phyloP scores from a whole-genome alignment of 2,329 filamentous ascomycete species.

The Fusarium sterilihyphosum region DNA sequence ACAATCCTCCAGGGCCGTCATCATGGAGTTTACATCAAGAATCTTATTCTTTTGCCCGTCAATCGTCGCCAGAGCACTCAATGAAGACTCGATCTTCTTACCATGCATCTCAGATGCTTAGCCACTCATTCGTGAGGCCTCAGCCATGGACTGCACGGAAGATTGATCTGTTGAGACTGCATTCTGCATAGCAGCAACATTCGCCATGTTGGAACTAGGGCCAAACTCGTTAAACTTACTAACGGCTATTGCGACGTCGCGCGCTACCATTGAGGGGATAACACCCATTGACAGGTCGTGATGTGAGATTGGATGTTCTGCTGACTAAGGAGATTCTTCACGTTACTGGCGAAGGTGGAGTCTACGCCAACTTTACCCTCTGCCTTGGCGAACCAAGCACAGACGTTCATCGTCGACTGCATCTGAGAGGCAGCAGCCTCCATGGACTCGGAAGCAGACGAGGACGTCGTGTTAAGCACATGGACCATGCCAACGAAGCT shows the following conservation, averaged over 20 bases:
- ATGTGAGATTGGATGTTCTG: conserved; percentile 27
- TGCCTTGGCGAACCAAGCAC: conserved; percentile 4
- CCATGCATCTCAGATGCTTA: background rate
- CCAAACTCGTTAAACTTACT: background rate
- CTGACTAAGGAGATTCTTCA: conserved; percentile 26
- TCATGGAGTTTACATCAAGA: conserved; percentile 27
- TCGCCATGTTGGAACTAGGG: background rate
- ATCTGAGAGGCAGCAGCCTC: background rate
- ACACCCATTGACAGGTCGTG: conserved; percentile 11
- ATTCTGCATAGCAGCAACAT: conserved; percentile 2
- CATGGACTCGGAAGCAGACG: background rate
- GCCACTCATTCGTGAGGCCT: background rate
- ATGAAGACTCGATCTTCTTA: background rate
- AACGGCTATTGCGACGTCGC: background rate
- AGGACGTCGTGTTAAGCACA: background rate
- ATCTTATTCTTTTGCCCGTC: conserved; percentile 12
- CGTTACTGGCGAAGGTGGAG: conserved; percentile 6
- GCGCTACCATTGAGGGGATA: background rate
- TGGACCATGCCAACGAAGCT: conserved; percentile 24
- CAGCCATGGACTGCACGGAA: background rate
- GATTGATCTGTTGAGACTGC: background rate
- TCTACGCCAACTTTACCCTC: conserved; percentile 1
- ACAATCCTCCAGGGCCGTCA: conserved; percentile 27
- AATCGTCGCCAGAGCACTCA: background rate
- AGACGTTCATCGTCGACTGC: conserved; percentile 5